Base-by-base conservation (phyloP, 148 eudicot species). In the Vaccinium myrtillus region DNA sequence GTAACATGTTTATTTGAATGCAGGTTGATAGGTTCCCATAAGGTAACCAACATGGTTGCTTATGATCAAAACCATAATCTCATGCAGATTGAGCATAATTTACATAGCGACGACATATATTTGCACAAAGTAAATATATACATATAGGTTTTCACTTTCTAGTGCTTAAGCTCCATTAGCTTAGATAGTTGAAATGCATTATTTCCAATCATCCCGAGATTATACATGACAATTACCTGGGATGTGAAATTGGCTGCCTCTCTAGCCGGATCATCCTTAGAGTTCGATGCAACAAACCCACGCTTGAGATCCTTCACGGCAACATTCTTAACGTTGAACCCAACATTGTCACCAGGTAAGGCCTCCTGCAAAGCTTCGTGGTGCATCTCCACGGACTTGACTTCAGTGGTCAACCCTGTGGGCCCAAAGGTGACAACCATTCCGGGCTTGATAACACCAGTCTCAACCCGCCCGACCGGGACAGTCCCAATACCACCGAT, bases 331-430 rank as follows among this genome's bases (percentile, higher is more conserved):
- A 87, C 89, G 23, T 87, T 87, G 81, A 87, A 87, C 65, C 89
- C 89, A 1, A 87, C 89, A 59, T 59, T 59, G 67, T 59, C 67
- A 59, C 67, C 67, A 2, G 67, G 67, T 19, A 59, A 59, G 2
- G 67, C 67, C 67, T 59, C 67, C 25, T 1, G 67, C 2, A 59
- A 7, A 59, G 67, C 67, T 59, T 59, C 89, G 58, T 88, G 89
- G 87, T 88, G 89, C 89, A 85, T 87, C 87, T 87, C 89, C 32
- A 87, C 89, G 19, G 89, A 87, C 81, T 87, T 85, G 15, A 85
- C 89, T 85, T 88, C 89, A 85, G 87, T 85, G 61, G 89, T 88
- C 77, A 88, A 59, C 16, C 89, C 89, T 71, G 89, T 6, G 15
- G 89, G 89, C 77, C 86, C 89, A 13, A 88, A 88, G 16, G 85